Evolutionary conservation across 2,329 filamentous ascomycete species (phyloP), one percentile per base, ranked within the genome.

Genomic region (Curvularia spicifera): DNA sequence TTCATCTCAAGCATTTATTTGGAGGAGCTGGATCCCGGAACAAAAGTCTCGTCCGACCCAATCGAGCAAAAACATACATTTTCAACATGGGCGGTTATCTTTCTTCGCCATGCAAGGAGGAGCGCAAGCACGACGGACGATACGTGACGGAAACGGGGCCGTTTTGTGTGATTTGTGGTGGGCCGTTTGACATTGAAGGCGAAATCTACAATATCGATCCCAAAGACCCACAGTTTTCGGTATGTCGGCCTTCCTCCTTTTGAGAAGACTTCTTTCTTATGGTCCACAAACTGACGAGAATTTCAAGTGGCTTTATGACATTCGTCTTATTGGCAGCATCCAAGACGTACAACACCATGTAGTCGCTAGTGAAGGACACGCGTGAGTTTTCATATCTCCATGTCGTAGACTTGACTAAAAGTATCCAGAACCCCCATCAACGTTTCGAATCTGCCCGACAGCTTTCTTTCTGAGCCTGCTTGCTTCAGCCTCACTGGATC

Each of bases 111-210:
- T 28, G 28, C 12, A 29, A 57, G 20, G 40, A 52, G 1, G 42
- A 51, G 26, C 66, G 61, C 58, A 67, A 61, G 33, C 61, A 56
- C n/a, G 66, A 69, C 26, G 64, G 63, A 10, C 53, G 45, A 18
- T 59, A 57, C 20, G 54, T 60, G 2, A 74, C 72, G 63, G 67
- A 72, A 37, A 59, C 57, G 1, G 61, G 62, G 6, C 60, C 60
- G 10, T 71, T 66, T 46, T 73, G 71, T 57, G 64, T 71, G 1
- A 53, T 71, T 15, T 72, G 71, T 40, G 69, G 71, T 24, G 63
- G 62, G 3, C 70, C 66, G 0, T 72, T 73, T 47, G 67, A 69
- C 18, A 51, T 72, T 5, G 57, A 68, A 39, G 64, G 61, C 5
- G 59, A 66, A 10, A 52, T 69, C 13, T 66, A 69, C 53, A 63